phyloP scores from a whole-genome alignment of 2,329 filamentous ascomycete genomes.

The Helotiales sp. region DNA sequence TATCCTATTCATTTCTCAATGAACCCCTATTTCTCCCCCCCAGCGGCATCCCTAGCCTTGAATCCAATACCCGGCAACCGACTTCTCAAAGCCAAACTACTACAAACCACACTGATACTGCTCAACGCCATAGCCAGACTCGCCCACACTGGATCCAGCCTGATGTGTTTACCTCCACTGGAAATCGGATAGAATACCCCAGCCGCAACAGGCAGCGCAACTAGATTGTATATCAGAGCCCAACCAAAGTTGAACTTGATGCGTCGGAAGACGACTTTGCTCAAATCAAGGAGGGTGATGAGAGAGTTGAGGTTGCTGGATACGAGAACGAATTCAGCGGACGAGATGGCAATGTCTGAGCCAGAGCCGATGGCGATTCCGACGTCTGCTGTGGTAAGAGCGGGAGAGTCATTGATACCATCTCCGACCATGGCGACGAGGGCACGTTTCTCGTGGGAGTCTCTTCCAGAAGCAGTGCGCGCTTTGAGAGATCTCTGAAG shows the following conservation, averaged over 20 bases:
- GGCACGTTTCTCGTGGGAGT: constrained; percentile 47
- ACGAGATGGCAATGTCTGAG: constrained; percentile 81
- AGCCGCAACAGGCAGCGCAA: constrained; percentile 68
- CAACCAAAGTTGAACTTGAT: constrained; percentile 72
- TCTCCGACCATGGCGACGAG: constrained; percentile 86
- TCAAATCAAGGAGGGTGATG: constrained; percentile 63
- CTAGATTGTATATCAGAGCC: constrained; percentile 69
- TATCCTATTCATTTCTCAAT: no score
- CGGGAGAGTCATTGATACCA: constrained; percentile 85
- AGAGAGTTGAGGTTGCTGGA: constrained; percentile 63
- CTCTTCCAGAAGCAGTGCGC: constrained; percentile 11
- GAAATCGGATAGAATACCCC: constrained; percentile 67
- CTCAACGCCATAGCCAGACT: constrained; percentile 91
- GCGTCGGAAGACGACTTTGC: constrained; percentile 64
- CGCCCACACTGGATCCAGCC: constrained; percentile 82
- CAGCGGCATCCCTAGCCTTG: constrained; percentile 24
- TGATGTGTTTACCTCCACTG: constrained; percentile 57
- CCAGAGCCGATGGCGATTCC: constrained; percentile 83
- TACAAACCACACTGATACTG: constrained; percentile 85
- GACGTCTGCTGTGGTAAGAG: constrained; percentile 78
- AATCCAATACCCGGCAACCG: constrained; percentile 46
- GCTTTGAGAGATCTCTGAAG: constrained; percentile 53
- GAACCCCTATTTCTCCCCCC: not conserved
- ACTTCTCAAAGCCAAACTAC: constrained; percentile 71
- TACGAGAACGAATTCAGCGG: constrained; percentile 80